Base-by-base conservation (phyloP, 805 yeast genomes). In the Osmozyma mogii region DNA sequence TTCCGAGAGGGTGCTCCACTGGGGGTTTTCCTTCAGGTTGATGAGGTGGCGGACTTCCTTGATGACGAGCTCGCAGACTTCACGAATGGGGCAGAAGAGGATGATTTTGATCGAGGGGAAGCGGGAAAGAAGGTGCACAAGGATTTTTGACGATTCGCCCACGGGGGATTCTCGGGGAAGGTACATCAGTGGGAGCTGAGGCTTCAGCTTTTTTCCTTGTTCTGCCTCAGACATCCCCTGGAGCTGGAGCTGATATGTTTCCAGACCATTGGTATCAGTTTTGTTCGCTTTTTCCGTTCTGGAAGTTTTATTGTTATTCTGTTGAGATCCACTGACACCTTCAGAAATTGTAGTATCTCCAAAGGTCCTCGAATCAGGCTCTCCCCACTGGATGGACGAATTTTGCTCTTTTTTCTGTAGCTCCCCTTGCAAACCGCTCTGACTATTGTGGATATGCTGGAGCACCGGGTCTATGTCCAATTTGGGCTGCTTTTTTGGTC, bases 41-140 rank as follows among this genome's bases (percentile, higher is more conserved):
- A 78, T 59, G 11, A 65, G 52, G n/a, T 58, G 62, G 30, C 94
- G 56, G 0, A 88, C 80, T 31, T 84, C 89, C 40, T 84, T 82
- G 82, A 89, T 84, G 26, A 92, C 47, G 15, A 84, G 58, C 54
- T 92, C 99, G 54, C 96, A 89, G 3, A 81, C 80, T 32, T 76
- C 69, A 30, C 99, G 68, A 19, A 84, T 84, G 15, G 81, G 81
- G 49, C 97, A 89, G 48, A 92, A 92, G 0, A 88, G 92, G 40
- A 92, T 88, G 0, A 92, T 82, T 38, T 94, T 70, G 15, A 87
- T 72, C 18, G 78, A 74, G 1, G 57, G 54, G 11, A 54, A 44
- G 14, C 67, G 61, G 22, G 71, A 47, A 4, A 87, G 68, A 23
- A 92, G 56, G 29, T 77, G 73, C 0, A 84, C 74, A 28, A 92